phyloP scores from a whole-genome alignment of 768 basidiomycete species.

The Rhodotorula toruloides region DNA sequence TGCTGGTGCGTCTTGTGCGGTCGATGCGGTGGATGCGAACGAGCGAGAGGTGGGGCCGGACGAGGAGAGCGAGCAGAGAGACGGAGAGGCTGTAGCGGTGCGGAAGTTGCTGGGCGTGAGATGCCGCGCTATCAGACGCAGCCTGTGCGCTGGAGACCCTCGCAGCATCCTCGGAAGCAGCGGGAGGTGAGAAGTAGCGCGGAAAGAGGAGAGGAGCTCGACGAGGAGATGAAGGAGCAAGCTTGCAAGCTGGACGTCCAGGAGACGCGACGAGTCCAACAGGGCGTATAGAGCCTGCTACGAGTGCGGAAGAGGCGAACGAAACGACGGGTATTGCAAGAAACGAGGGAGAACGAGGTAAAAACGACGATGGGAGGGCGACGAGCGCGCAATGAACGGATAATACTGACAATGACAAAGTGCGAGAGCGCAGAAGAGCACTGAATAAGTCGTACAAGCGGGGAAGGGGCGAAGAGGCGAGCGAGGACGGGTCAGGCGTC shows the following conservation, averaged over 20 bases:
- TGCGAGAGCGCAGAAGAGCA: neutral
- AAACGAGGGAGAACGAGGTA: neutral
- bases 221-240: neutral
- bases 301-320: neutral
- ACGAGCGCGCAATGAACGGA: too few species aligned
- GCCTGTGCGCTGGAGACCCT: neutral
- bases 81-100: too few species aligned
- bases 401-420: too few species aligned
- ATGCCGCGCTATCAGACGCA: slow-evolving; percentile 7
- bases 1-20: neutral
- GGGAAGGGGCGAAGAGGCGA: too few species aligned
- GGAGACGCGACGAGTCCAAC: too few species aligned
- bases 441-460: too few species aligned
- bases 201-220: neutral
- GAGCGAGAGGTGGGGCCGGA: neutral
- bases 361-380: neutral
- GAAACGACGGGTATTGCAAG: neutral
- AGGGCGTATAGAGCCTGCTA: too few species aligned
- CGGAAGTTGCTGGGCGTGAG: neutral
- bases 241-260: too few species aligned
- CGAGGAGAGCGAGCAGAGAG: neutral
- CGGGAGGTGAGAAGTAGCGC: neutral
- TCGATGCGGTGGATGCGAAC: slow-evolving; percentile 5
- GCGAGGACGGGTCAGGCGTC: neutral
- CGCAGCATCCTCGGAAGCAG: neutral